Percentiles rank a stretch among this genome's conserved stretches.
Evolutionary conservation across 257 asterid genomes (phyloP).

Genomic region (Fraxinus pennsylvanica): DNA sequence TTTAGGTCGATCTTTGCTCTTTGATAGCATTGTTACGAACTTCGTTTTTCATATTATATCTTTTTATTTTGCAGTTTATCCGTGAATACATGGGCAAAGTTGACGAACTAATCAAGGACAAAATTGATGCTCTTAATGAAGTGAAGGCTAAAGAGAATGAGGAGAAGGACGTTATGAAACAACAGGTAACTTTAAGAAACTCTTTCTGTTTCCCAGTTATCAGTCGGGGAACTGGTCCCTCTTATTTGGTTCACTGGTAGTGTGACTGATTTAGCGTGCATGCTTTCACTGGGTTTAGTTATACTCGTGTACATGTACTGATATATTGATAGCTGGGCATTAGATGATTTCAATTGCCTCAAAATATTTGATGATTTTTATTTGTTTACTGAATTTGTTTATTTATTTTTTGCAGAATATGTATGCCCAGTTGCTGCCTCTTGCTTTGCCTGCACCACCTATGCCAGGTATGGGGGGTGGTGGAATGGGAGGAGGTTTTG

Average conservation of each 20-base stretch:
- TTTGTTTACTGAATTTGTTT: slow-evolving; percentile 17
- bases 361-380: neutral
- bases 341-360: neutral
- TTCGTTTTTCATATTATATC: neutral
- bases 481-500: slow-evolving; percentile 69
- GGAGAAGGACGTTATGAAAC: slow-evolving; percentile 80
- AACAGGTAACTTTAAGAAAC: slow-evolving; percentile 59
- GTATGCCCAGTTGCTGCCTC: slow-evolving; percentile 97
- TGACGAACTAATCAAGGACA: slow-evolving; percentile 85
- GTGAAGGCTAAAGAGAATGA: slow-evolving; percentile 77
- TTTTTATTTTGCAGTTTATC: slow-evolving; percentile 60
- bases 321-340: neutral
- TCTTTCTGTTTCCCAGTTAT: neutral
- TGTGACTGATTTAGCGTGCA: neutral
- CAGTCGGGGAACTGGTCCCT: neutral
- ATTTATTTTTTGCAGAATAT: slow-evolving; percentile 65
- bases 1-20: slow-evolving; percentile 2
- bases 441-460: slow-evolving; percentile 99
- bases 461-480: slow-evolving; percentile 78
- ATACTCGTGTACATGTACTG: neutral
- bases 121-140: slow-evolving; percentile 75
- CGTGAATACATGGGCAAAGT: slow-evolving; percentile 95
- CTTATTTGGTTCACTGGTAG: neutral
- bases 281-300: neutral
- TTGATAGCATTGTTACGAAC: neutral